Base-by-base conservation (phyloP, 345 rosid species). In the Barbarea vulgaris region DNA sequence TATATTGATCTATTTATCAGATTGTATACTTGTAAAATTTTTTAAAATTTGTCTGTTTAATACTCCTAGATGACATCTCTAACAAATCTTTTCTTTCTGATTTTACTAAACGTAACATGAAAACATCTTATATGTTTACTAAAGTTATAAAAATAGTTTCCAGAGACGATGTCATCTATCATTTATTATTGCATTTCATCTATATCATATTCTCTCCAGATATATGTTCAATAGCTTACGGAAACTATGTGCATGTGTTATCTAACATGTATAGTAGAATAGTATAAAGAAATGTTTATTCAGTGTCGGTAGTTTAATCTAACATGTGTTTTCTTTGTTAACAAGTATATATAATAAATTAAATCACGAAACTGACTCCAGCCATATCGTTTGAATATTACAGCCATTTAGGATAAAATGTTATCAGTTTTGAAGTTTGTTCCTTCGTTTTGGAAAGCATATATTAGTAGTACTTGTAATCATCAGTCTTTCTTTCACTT, bases 301-400 rank as follows among this genome's bases (percentile, higher is more conserved):
- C 11, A 60, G 48, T 60, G 66, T 60, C 66, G 66, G 66, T 60
- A 60, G 46, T 34, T 57, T 31, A 57, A 57, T 57, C 12, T 21
- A 36, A 13, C 50, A 5, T 67, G 17, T 36, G 39, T 4, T 42
- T 3, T 47, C n/a, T 67, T 24, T n/a, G 17, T 9, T 62, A 10
- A 41, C 46, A 25, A 17, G 6, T 12, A 5, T 3, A 7, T 13
- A 19, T 14, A 36, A n/a, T 25, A 2, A 8, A 36, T 24, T 25
- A 2, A 8, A 37, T 27, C 39, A 55, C 28, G 5, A 69, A 41
- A 12, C 7, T 42, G 39, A 17, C 3, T 13, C 17, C 10, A 51
- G 15, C 14, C 70, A 33, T 18, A 58, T 33, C 13, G 7, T 28
- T n/a, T 17, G 8, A n/a, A 33, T 33, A 17, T 46, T 6, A 6